Base-by-base conservation (phyloP, 306 rosid genomes). In the Crataegus laevigata region DNA sequence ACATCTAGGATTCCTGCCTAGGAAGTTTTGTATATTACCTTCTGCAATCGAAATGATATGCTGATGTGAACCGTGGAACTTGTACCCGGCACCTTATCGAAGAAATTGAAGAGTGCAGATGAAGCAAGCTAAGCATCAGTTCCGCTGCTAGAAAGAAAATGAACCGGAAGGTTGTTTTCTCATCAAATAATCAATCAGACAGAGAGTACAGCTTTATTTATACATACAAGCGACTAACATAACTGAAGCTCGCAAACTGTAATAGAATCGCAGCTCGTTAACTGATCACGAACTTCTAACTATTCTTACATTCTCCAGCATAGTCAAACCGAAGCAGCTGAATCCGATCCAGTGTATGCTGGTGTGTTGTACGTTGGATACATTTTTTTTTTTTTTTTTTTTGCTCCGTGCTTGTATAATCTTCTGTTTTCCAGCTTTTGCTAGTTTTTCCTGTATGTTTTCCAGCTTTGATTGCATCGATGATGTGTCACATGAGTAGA, bases 1-100 rank as follows among this genome's bases (percentile, higher is more conserved):
- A 68, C 87, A 90, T 85, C 67, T 94, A 76, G 98, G 98, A 38
- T 91, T 87, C 81, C 93, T 91, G 80, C 97, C 97, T 0, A 90
- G 87, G 84, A 94, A 85, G 77, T 84, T 94, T 74, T 18, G 84
- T 73, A 71, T 90, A 78, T 74, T 91, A 66, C 98, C 97, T 30
- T 87, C 84, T 80, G 93, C 91, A 6, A 82, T 94, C 18, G 96
- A 91, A 90, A 87, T 94, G 98, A 91, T 94, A 43, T 81, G 89
- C 71, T 94, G 89, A 91, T 24, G 32, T 71, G 38, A 42, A 50
- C 19, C 18, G 72, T 21, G 8, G 63, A 68, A 70, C 43, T 73
- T 67, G 72, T 13, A 12, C 25, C 47, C 1, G 24, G 19, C 38
- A 38, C 40, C 68, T 60, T 59, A 26, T 59, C 17, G 40, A 73